phyloP scores from a whole-genome alignment of 306 rosid species.

The Lathyrus aphaca region DNA sequence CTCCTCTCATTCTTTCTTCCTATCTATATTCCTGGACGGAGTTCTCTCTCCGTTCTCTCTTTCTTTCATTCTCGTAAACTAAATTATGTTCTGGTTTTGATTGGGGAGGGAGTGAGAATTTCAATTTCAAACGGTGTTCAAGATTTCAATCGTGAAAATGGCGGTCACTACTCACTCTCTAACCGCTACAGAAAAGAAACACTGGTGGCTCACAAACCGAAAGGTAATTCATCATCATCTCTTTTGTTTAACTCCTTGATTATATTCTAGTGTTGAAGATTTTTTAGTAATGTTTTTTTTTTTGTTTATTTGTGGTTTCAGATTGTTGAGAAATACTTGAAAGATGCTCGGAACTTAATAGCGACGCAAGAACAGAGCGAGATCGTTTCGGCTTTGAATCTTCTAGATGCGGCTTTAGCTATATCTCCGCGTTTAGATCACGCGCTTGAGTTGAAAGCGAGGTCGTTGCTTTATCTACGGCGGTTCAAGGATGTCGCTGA shows the following conservation, averaged over 20 bases:
- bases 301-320: constrained; percentile 20
- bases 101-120: constrained; percentile 26
- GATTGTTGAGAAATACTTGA: constrained; percentile 81
- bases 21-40: neutral
- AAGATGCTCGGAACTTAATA: constrained; percentile 73
- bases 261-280: neutral
- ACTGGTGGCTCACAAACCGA: constrained; percentile 94
- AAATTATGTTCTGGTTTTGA: constrained; percentile 46
- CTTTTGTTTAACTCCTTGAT: neutral
- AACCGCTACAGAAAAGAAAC: constrained; percentile 65
- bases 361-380: constrained; percentile 74
- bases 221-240: constrained; percentile 53
- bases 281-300: neutral
- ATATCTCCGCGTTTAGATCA: constrained; percentile 74
- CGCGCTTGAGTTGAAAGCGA: constrained; percentile 84
- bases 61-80: constrained; percentile 34
- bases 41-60: constrained; percentile 10
- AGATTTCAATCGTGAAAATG: constrained; percentile 47
- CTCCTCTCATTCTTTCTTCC: constrained; percentile 37
- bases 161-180: constrained; percentile 58
- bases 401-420: constrained; percentile 79
- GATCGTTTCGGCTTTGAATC: constrained; percentile 65
- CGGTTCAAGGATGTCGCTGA: constrained; percentile 87
- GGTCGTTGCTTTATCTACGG: constrained; percentile 72
- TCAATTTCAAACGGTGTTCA: constrained; percentile 38